phyloP scores from a whole-genome alignment of 2,329 filamentous ascomycete genomes.

The Colletotrichum scovillei region DNA sequence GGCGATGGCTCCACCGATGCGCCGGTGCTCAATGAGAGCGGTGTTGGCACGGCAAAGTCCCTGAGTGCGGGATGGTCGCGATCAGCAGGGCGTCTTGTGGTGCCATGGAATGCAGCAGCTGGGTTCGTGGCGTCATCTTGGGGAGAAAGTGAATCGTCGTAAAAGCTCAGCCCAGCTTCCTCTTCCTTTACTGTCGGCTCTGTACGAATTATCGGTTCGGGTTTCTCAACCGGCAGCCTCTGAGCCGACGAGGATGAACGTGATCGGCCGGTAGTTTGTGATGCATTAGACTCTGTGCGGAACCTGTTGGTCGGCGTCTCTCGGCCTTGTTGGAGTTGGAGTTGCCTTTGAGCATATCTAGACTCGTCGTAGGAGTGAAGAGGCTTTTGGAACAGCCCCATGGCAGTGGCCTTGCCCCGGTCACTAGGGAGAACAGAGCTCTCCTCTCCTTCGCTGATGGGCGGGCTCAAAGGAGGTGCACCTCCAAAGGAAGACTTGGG shows the following conservation, averaged over 20 bases:
- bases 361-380: conserved; percentile 83
- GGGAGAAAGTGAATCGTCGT: conserved; percentile 47
- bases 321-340: conserved; percentile 82
- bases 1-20: conserved; percentile 45
- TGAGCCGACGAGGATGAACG: conserved; percentile 59
- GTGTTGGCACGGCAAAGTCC: conserved; percentile 55
- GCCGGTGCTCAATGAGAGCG: conserved; percentile 49
- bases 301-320: conserved; percentile 66
- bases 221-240: conserved; percentile 47
- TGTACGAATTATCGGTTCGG: conserved; percentile 43
- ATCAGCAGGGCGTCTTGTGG: conserved; percentile 61
- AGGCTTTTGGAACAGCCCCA: conserved; percentile 75
- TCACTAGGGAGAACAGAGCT: conserved; percentile 76
- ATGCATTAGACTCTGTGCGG: conserved; percentile 58
- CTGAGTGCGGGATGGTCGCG: conserved; percentile 67
- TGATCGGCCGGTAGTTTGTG: conserved; percentile 54
- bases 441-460: conserved; percentile 80
- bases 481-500: conserved; percentile 46
- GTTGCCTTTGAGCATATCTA: conserved; percentile 83
- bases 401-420: conserved; percentile 82
- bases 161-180: conserved; percentile 51
- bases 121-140: conserved; percentile 47
- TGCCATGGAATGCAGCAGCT: conserved; percentile 37
- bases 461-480: conserved; percentile 58
- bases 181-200: conserved; percentile 49